Percentiles rank a stretch among this genome's conserved stretches.
phyloP scores from a whole-genome alignment of 257 asterid genomes.

The Asclepias syriaca region DNA sequence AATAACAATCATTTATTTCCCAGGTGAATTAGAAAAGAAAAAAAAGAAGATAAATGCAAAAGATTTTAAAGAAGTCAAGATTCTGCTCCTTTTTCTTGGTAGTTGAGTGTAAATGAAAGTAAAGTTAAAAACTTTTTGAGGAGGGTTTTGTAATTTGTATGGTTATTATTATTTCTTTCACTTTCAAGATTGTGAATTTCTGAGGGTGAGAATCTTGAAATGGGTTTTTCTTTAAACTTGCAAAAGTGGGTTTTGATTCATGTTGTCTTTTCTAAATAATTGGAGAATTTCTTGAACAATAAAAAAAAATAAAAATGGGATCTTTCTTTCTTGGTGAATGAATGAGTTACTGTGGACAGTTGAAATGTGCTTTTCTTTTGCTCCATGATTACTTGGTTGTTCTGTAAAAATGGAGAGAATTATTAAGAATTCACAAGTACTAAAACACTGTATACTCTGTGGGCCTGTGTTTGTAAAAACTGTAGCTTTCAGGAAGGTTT shows the following conservation, averaged over 20 bases:
- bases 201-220: conserved; percentile 2
- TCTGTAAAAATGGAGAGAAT: conserved; percentile 6
- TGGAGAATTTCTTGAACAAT: too few relatives aligned
- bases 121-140: neutral
- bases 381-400: neutral
- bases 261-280: too few relatives aligned
- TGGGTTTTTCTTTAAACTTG: neutral
- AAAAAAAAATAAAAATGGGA: too few relatives aligned
- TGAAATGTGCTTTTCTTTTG: neutral
- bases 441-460: conserved; percentile 11
- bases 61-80: neutral
- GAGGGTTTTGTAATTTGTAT: neutral
- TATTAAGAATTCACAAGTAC: neutral
- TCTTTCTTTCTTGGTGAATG: neutral
- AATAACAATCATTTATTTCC: neutral
- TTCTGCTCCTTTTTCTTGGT: neutral
- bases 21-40: neutral
- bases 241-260: too few relatives aligned
- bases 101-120: neutral
- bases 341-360: neutral
- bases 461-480: conserved; percentile 50
- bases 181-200: conserved; percentile 10
- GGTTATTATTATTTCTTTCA: conserved; percentile 4
- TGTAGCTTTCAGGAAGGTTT: conserved; percentile 35
- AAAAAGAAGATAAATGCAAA: too few relatives aligned